Percentiles rank a stretch among this genome's conserved stretches.
phyloP scores from a whole-genome alignment of 176 grass and related monocot genomes.

The Oryza punctata region DNA sequence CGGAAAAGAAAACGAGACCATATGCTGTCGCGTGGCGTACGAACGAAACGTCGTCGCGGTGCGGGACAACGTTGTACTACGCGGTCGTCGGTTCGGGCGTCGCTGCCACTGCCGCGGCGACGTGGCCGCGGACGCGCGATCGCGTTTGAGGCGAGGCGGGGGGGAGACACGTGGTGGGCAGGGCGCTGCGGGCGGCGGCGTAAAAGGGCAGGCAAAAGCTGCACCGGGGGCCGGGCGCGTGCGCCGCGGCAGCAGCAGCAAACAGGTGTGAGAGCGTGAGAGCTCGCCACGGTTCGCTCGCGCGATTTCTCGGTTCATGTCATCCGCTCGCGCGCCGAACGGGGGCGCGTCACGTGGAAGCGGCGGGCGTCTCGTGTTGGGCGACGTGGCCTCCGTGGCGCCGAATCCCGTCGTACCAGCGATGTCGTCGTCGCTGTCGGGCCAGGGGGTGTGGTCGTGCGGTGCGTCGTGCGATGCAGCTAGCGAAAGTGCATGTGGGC shows the following conservation, averaged over 20 bases:
- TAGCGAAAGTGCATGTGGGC: background rate
- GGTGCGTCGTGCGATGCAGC: background rate
- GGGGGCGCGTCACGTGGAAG: background rate
- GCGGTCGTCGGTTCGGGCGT: conserved; percentile 25
- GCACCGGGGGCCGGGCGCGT: background rate
- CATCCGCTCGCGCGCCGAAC: background rate
- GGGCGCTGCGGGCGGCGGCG: background rate
- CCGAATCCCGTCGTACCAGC: too few relatives aligned
- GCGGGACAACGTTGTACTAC: background rate
- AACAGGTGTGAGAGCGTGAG: background rate
- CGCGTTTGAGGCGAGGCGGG: background rate
- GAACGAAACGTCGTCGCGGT: too few relatives aligned
- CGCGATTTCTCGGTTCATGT: background rate
- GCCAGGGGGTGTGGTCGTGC: too few relatives aligned
- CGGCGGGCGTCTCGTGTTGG: too few relatives aligned
- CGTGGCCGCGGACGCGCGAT: conserved; percentile 3
- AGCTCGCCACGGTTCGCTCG: background rate
- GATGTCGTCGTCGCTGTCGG: background rate
- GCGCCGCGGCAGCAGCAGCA: background rate
- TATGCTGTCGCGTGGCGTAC: too few relatives aligned
- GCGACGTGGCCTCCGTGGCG: too few relatives aligned
- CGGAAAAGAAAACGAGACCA: too few relatives aligned
- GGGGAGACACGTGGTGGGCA: conserved; percentile 26
- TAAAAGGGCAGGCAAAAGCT: background rate
- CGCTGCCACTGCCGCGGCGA: conserved; percentile 7